Evolutionary conservation across 495 filamentous ascomycete genomes (phyloP).

Genomic region (Xylaria bambusicola): DNA sequence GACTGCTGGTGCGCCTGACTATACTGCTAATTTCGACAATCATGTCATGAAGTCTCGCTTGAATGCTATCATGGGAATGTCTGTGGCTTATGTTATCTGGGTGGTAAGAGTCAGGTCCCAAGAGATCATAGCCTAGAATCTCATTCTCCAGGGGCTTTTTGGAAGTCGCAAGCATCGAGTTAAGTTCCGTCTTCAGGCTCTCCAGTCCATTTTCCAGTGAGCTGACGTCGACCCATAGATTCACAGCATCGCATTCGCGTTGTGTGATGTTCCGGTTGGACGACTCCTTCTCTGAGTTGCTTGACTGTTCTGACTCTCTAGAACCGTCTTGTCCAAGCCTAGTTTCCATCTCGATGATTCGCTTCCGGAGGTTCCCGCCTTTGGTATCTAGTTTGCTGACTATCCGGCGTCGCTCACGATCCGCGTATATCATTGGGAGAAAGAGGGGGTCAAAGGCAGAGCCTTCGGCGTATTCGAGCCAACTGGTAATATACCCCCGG

Average conservation of each 20-base stretch:
- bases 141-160: background rate
- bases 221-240: constrained; percentile 18
- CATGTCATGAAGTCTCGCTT: constrained; percentile 14
- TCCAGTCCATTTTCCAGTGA: constrained; percentile 19
- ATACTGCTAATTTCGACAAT: constrained; percentile 15
- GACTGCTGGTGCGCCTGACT: background rate
- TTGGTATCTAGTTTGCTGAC: constrained; percentile 10
- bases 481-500: background rate
- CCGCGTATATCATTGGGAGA: constrained; percentile 17
- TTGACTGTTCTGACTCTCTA: background rate
- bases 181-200: constrained; percentile 7
- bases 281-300: background rate
- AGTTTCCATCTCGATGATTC: constrained; percentile 17
- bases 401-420: constrained; percentile 16
- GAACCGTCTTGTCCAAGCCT: background rate
- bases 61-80: constrained; percentile 3
- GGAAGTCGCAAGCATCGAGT: background rate
- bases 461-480: background rate
- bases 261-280: background rate
- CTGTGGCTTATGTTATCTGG: too few relatives aligned
- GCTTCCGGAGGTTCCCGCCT: constrained; percentile 6
- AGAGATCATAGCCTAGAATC: background rate
- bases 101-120: too few relatives aligned
- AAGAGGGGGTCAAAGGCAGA: constrained; percentile 10
- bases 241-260: constrained; percentile 13